These are phyloP conservation scores for Pleurotus ostreatus DNA, from an alignment of 768 basidiomycete genomes.

Conservation along the genomic window DNA sequence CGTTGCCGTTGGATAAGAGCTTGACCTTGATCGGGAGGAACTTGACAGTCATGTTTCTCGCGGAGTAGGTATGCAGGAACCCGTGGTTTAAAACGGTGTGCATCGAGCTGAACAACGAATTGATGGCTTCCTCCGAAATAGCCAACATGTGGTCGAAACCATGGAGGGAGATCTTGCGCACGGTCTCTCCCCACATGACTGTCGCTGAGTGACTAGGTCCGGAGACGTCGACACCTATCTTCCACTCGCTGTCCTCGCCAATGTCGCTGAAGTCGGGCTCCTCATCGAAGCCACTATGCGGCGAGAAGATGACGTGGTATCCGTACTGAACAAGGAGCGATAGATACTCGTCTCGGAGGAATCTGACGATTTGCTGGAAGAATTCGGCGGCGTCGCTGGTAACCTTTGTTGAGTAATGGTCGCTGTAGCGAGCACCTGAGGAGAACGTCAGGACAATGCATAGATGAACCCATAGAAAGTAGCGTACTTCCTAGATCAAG, in stretches of 20 bases:
- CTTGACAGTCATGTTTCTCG: background rate
- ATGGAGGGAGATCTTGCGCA: conserved; percentile 1
- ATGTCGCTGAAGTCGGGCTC: background rate
- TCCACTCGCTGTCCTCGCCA: background rate
- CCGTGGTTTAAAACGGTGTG: background rate
- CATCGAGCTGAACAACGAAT: conserved; percentile 3
- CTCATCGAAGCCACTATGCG: background rate
- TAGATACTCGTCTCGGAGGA: background rate
- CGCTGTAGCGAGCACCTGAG: background rate
- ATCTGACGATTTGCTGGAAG: background rate
- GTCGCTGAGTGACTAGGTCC: background rate
- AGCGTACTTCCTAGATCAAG: background rate
- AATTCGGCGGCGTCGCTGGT: background rate
- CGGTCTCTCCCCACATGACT: conserved; percentile 8
- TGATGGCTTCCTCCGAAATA: conserved; percentile 10
- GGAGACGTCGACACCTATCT: background rate
- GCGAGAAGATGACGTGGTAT: background rate
- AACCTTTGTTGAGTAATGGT: background rate
- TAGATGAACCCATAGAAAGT: background rate
- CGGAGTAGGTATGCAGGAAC: background rate
- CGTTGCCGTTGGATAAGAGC: conserved; percentile 3
- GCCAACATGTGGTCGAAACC: conserved; percentile 8
- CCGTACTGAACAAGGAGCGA: background rate
- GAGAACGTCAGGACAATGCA: background rate
- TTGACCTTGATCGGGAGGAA: conserved; percentile 5